These are phyloP conservation scores for Misopates orontium DNA, from an alignment of 257 asterid genomes.

Conservation along the genomic window DNA sequence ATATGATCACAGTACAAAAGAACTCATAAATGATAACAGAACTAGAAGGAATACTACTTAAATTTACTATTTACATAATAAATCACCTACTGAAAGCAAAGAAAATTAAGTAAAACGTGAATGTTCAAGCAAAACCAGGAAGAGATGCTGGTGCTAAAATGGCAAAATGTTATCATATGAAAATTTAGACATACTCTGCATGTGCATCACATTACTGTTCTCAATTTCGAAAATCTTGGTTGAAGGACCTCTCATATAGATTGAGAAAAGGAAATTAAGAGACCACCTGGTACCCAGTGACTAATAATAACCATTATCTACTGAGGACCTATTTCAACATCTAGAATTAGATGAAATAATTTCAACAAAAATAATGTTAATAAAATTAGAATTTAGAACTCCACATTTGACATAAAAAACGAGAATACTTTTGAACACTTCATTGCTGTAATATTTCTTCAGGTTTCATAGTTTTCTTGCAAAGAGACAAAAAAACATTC, in stretches of 20 bases:
- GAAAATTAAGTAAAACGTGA: not conserved
- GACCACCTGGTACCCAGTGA: not conserved
- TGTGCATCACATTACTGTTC: not conserved
- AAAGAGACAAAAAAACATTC: not conserved
- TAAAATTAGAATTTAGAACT: not conserved
- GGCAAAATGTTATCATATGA: not conserved
- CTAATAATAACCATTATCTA: not conserved
- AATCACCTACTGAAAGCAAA: not conserved
- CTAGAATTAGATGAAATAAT: not conserved
- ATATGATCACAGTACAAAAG: not conserved
- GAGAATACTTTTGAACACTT: not conserved
- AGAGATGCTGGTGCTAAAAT: not conserved
- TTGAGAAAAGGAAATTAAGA: not conserved
- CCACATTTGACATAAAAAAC: not conserved
- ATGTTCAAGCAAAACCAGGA: not conserved
- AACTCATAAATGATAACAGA: not conserved
- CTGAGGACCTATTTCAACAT: not conserved
- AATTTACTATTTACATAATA: not conserved
- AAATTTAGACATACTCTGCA: not conserved
- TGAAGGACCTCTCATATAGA: not conserved
- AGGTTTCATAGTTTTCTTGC: not conserved
- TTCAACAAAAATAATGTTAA: not conserved
- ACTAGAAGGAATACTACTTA: not conserved
- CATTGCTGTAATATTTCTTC: not conserved
- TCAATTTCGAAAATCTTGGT: not conserved